Base-by-base conservation (phyloP, 495 filamentous ascomycete species). In the Xylaria bambusicola region DNA sequence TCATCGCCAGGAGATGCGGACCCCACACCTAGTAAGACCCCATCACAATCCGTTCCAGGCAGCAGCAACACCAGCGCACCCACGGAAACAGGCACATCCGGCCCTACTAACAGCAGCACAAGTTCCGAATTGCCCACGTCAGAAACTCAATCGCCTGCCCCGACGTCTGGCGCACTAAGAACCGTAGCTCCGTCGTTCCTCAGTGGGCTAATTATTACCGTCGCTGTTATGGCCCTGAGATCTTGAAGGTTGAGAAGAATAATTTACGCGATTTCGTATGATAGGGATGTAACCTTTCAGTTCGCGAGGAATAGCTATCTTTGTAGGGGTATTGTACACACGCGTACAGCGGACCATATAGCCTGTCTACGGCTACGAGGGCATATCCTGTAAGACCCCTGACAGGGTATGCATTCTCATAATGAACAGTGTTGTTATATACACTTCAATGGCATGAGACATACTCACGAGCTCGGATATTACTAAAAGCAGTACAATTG, bases 41-140 rank as follows among this genome's bases (percentile, higher is more conserved):
- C 26, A n/a, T 49, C 46, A 20, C 46, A 49, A n/a, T 49, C 48
- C 48, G 17, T 36, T 4, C 29, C 48, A 6, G n/a, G n/a, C n/a
- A 18, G 29, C 29, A 23, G 18, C n/a, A 10, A 12, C 2, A 51
- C 48, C 3, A 10, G 21, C 9, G 36, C 29, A 4, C 29, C 48
- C 3, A 35, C 2, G 17, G 12, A 12, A 21, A 17, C 48, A 51
- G 10, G 15, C 18, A 38, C 49, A 17, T 13, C 49, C 18, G 31
- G 48, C 5, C 18, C 48, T 36, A 31, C 9, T 21, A 15, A 1
- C 23, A 36, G 9, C 18, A 36, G 17, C 15, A n/a, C 0, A 1
- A 17, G 0, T 18, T 27, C 49, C 8, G 20, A 20, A 18, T 52
- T 20, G 20, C n/a, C 20, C 10, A n/a, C 33, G 3, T 1, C 49